Percentiles rank a stretch among this genome's conserved stretches.
These are phyloP conservation scores for Aspergillus melleus DNA, from an alignment of 2,329 filamentous ascomycete species.

Conservation along the genomic window DNA sequence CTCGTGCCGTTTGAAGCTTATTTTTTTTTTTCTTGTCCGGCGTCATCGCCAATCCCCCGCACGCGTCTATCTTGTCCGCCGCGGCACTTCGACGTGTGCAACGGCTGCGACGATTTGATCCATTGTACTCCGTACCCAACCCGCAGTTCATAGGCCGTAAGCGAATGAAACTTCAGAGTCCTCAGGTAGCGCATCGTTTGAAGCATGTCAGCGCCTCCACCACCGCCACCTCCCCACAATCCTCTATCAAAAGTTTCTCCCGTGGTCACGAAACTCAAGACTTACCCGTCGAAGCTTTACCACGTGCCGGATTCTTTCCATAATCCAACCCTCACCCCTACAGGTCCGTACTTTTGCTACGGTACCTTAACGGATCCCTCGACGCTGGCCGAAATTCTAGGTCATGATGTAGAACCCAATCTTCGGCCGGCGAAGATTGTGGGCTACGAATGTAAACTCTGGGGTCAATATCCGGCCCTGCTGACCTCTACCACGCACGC, in stretches of 20 bases:
- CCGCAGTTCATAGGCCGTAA: too few relatives aligned
- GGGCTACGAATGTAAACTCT: slow-evolving; percentile 28
- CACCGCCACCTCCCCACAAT: slow-evolving; percentile 3
- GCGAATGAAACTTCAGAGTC: too few relatives aligned
- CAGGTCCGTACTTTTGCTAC: slow-evolving; percentile 39
- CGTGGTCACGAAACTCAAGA: slow-evolving; percentile 11
- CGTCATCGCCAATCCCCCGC: too few relatives aligned
- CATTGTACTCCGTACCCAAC: too few relatives aligned
- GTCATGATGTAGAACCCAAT: slow-evolving; percentile 14
- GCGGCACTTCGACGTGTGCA: too few relatives aligned
- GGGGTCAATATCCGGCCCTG: slow-evolving; percentile 31
- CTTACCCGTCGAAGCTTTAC: slow-evolving; percentile 7
- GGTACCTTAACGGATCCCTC: slow-evolving; percentile 33
- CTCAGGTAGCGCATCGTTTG: too few relatives aligned
- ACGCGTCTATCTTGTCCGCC: too few relatives aligned
- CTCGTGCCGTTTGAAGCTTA: background rate
- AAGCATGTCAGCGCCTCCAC: slow-evolving; percentile 2
- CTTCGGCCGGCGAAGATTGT: slow-evolving; percentile 22
- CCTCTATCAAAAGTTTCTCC: slow-evolving; percentile 11
- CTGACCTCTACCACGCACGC: slow-evolving; percentile 16
- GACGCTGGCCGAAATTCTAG: slow-evolving; percentile 23
- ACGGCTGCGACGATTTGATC: too few relatives aligned
- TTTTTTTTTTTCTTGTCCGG: background rate
- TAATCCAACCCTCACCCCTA: slow-evolving; percentile 14
- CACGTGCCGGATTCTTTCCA: slow-evolving; percentile 1